Evolutionary conservation across 768 basidiomycete genomes (phyloP).

Genomic region (Lactarius hatsudake): DNA sequence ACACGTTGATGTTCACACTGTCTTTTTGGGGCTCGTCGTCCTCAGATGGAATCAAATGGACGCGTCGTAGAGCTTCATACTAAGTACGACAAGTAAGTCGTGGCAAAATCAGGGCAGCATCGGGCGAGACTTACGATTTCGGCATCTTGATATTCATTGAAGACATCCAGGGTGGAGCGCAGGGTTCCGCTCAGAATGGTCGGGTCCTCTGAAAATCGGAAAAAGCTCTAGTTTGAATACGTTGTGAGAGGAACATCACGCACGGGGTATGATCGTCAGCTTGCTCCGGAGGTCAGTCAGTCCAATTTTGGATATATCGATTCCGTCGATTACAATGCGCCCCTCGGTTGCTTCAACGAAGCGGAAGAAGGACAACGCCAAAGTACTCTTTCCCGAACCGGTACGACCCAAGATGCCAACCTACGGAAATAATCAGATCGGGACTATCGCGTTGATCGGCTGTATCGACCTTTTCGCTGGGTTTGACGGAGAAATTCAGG

Average conservation of each 20-base stretch:
- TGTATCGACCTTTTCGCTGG: constrained; percentile 67
- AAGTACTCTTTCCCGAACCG: constrained; percentile 69
- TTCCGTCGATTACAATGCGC: constrained; percentile 68
- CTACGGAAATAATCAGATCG: constrained; percentile 35
- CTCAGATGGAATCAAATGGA: constrained; percentile 67
- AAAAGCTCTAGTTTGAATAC: neutral
- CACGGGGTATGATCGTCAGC: constrained; percentile 75
- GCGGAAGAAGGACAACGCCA: constrained; percentile 83
- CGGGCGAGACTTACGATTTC: constrained; percentile 59
- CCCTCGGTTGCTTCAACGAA: constrained; percentile 87
- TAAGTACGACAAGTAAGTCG: constrained; percentile 32
- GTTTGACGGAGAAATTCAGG: constrained; percentile 67
- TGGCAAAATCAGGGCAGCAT: neutral
- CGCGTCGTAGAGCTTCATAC: constrained; percentile 82
- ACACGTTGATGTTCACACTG: constrained; percentile 67
- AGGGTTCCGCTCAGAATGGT: constrained; percentile 82
- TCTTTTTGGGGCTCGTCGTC: constrained; percentile 48
- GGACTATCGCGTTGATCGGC: neutral
- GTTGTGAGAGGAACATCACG: constrained; percentile 30
- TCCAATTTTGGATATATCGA: constrained; percentile 77
- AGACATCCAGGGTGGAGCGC: constrained; percentile 80
- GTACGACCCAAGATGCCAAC: constrained; percentile 71
- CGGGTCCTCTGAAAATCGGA: constrained; percentile 68
- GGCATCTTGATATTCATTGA: constrained; percentile 78
- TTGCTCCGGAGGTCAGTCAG: constrained; percentile 76